Base-by-base conservation (phyloP, 192 early-diverging fungal genomes). In the Spizellomyces sp. region DNA sequence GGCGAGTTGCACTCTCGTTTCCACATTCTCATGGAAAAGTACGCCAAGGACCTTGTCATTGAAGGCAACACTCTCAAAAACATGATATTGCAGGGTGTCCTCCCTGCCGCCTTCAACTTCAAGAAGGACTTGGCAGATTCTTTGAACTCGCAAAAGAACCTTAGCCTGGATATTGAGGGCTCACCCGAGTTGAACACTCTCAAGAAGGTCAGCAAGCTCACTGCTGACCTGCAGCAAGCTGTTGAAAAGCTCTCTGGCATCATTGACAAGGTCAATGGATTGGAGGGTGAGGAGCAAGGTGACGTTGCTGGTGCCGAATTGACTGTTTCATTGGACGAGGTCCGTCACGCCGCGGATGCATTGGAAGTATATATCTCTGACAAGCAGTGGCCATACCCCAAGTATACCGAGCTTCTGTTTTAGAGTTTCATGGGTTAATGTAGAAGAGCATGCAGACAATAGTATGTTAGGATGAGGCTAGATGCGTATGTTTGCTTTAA, bases 21-120 rank as follows among this genome's bases (percentile, higher is more conserved):
- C 89, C 90, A 98, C 83, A 97, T 99, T 79, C 83, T 99, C 71
- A 87, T 91, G 79, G 96, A 99, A 85, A 95, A 94, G 66, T 99
- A 98, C 77, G 87, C 90, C 82, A 99, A 99, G 91, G 96, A 99
- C 81, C 77, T 97, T 45, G 70, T 91, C 46, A 95, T 98, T 64
- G 97, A 99, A 86, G 92, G 90, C 63, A 88, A 90, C 80, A 96
- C 97, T 36, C 84, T 99, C 73, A 80, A 87, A 62, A 83, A 84
- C 76, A 88, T 99, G 83, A 71, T 95, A 48, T 77, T 82, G 61
- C 91, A 94, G 73, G 90, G 91, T 70, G 90, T 99, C 54, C 82
- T 99, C 58, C 97, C 97, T 27, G 88, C 93, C 15, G 89, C 89
- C 9, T 94, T 91, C 74, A 81, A 87, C 52, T 98, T 93, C 92